Evolutionary conservation across 352 stramenopile species (phyloP), one percentile per base, ranked within the genome.

Genomic region (Pelagophyceae sp.): DNA sequence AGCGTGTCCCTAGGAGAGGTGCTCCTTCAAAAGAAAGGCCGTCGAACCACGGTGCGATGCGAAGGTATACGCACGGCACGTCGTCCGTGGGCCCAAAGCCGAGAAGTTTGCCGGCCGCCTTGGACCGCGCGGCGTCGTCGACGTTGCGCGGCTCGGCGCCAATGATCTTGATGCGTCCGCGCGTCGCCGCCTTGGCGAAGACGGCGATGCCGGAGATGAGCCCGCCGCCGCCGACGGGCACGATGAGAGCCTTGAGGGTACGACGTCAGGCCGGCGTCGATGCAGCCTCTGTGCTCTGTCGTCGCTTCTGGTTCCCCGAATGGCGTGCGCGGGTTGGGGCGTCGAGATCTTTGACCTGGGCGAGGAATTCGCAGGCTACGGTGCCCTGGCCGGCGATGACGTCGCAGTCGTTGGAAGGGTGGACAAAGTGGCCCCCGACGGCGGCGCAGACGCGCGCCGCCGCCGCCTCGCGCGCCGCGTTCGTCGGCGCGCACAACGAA

Each of bases 321-420:
- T n/a, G n/a, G n/a, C n/a, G n/a, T n/a, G n/a, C n/a, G n/a, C n/a
- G n/a, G n/a, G n/a, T n/a, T 58, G 50, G 19, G 32, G 17, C 31
- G 32, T 65, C 31, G 31, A 75, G 19, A 38, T 27, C 17, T 35
- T 70, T 25, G 27, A 83, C 81, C 69, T 94, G 89, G 45, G 88
- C 82, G 58, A 96, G 77, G 65, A 97, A 79, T 80, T 97, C 93
- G 33, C 92, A 76, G 2, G 85, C 85, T 17, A 88, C 85, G 0
- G 93, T 97, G n/a, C 92, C 93, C 81, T 97, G 93, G 19, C 93
- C 93, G 61, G 89, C 93, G 88, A 97, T 97, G 72, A 97, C 92
- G 38, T 91, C 85, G 31, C 85, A 84, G 75, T 96, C 86, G 80
- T 97, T 91, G 38, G 89, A 96, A 29, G 93, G 91, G 70, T 95